A percentile compares a stretch with the other conserved stretches of the same genome.
Evolutionary conservation across 352 stramenopile genomes (phyloP).

Genomic region (Globisporangium spinosum): DNA sequence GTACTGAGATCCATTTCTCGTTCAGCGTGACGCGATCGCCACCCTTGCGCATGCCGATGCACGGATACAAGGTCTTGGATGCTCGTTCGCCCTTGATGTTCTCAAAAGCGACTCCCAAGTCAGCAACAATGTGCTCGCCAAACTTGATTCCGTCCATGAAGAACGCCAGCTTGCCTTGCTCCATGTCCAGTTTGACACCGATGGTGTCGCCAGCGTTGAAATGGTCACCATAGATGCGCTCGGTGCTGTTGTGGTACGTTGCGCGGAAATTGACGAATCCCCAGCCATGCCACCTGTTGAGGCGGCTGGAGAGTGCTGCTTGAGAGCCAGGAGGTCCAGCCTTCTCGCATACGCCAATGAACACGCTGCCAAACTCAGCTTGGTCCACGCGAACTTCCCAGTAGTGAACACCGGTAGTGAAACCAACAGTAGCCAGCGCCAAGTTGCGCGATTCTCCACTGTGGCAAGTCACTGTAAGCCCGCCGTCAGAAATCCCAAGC

Average conservation of each 20-base stretch:
- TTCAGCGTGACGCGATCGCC: slow-evolving; percentile 95
- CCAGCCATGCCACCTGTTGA: slow-evolving; percentile 91
- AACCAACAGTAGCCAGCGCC: slow-evolving; percentile 80
- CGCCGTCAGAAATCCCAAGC: slow-evolving; percentile 70
- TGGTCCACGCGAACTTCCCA: slow-evolving; percentile 97
- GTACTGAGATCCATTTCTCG: slow-evolving; percentile 90
- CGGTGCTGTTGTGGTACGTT: slow-evolving; percentile 91
- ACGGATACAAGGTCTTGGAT: slow-evolving; percentile 92
- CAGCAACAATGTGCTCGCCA: slow-evolving; percentile 97
- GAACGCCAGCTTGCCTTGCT: slow-evolving; percentile 96
- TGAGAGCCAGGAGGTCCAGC: slow-evolving; percentile 73
- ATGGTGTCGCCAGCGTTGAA: slow-evolving; percentile 97
- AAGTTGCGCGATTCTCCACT: slow-evolving; percentile 86
- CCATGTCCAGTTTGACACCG: slow-evolving; percentile 98
- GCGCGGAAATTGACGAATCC: slow-evolving; percentile 98
- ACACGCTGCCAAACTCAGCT: slow-evolving; percentile 97
- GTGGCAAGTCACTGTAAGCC: slow-evolving; percentile 74
- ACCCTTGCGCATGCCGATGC: slow-evolving; percentile 94
- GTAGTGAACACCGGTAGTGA: slow-evolving; percentile 93
- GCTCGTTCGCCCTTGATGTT: slow-evolving; percentile 86
- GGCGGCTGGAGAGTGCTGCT: slow-evolving; percentile 62
- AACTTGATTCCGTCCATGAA: slow-evolving; percentile 99
- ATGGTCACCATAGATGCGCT: slow-evolving; percentile 87
- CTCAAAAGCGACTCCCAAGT: slow-evolving; percentile 96
- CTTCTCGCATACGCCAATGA: slow-evolving; percentile 95